These are phyloP conservation scores for Ocimum tenuiflorum DNA, from an alignment of 257 asterid genomes.

Conservation along the genomic window DNA sequence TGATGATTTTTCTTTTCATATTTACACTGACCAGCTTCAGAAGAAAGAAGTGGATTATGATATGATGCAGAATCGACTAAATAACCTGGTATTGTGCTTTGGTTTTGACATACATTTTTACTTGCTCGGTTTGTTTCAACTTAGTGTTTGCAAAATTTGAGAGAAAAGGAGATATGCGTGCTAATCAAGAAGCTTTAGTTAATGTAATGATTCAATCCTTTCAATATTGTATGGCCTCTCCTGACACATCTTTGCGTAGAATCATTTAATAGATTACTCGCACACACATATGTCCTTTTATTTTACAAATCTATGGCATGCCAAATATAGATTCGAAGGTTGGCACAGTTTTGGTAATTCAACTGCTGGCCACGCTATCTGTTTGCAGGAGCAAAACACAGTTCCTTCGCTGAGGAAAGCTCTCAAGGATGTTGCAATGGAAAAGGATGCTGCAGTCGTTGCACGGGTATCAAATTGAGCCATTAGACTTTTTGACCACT, in stretches of 20 bases:
- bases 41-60: slow-evolving; percentile 51
- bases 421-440: slow-evolving; percentile 95
- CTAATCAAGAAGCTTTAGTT: neutral
- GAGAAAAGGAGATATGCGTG: neutral
- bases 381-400: slow-evolving; percentile 72
- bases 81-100: slow-evolving; percentile 63
- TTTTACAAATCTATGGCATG: neutral
- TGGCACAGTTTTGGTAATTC: neutral
- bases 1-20: neutral
- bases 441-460: slow-evolving; percentile 99
- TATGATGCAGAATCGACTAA: slow-evolving; percentile 62
- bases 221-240: neutral
- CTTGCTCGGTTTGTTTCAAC: neutral
- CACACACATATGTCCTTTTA: neutral
- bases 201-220: neutral
- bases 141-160: neutral
- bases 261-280: neutral
- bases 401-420: slow-evolving; percentile 86
- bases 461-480: slow-evolving; percentile 53
- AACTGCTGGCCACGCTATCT: slow-evolving; percentile 11
- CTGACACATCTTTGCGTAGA: neutral
- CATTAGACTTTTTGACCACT: slow-evolving; percentile 11
- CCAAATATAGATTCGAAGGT: neutral
- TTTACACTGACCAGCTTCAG: slow-evolving; percentile 52
- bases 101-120: neutral